phyloP scores from a whole-genome alignment of 1,284 basidiomycete genomes.

The Coriolopsis trogii region DNA sequence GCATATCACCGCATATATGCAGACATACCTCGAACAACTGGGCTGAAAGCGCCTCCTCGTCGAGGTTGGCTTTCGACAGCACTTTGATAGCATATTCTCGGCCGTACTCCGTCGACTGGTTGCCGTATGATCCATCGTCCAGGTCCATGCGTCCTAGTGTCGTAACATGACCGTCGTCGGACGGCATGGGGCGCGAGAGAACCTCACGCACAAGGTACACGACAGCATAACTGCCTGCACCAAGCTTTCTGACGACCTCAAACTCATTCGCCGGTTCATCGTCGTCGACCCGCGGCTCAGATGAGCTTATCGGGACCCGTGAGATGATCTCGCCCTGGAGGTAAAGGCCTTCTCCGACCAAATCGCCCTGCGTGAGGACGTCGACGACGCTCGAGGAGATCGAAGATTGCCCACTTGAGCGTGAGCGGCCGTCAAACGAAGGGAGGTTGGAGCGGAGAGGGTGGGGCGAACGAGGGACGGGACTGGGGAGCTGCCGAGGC shows the following conservation, averaged over 20 bases:
- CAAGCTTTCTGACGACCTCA: conserved; percentile 83
- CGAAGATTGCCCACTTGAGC: conserved; percentile 40
- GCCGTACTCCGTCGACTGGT: conserved; percentile 61
- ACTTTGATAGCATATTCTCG: conserved; percentile 96
- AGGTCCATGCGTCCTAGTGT: conserved; percentile 60
- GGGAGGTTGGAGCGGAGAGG: conserved; percentile 28
- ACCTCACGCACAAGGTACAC: conserved; percentile 93
- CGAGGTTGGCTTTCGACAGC: conserved; percentile 90
- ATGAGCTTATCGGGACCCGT: conserved; percentile 47
- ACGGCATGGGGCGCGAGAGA: conserved; percentile 56
- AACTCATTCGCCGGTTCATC: conserved; percentile 66
- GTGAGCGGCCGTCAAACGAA: conserved; percentile 26
- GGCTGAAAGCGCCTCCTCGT: conserved; percentile 82
- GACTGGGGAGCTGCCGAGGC: conserved; percentile 27
- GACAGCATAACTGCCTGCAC: conserved; percentile 89
- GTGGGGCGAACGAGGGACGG: conserved; percentile 30
- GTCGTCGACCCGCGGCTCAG: conserved; percentile 36
- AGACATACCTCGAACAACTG: conserved; percentile 84
- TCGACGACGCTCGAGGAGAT: conserved; percentile 59
- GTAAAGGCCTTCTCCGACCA: conserved; percentile 64
- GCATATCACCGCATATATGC: conserved; percentile 7
- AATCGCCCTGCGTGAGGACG: conserved; percentile 68
- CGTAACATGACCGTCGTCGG: conserved; percentile 60
- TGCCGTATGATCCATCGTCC: conserved; percentile 46
- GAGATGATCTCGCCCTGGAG: conserved; percentile 68